These are phyloP conservation scores for Pascua sp. DNA, from an alignment of 1,284 basidiomycete species.

Conservation along the genomic window DNA sequence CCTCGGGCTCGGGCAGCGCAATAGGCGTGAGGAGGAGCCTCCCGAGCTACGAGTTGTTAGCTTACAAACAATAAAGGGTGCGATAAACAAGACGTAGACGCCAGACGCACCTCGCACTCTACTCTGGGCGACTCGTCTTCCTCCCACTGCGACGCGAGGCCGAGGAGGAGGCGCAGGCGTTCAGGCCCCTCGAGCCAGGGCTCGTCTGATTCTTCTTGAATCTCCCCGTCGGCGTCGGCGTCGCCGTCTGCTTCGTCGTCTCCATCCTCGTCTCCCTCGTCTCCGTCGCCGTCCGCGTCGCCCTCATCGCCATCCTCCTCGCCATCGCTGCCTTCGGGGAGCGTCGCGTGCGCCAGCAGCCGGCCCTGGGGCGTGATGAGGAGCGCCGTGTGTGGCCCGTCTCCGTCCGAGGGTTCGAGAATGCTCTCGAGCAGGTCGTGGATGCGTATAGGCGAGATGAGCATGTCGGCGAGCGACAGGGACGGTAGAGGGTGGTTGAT, in stretches of 20 bases:
- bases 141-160: slow-evolving; percentile 37
- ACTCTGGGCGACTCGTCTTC: slow-evolving; percentile 34
- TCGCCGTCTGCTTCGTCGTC: too few species aligned
- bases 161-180: slow-evolving; percentile 33
- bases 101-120: slow-evolving; percentile 33
- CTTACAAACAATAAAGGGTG: background rate
- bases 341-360: slow-evolving; percentile 21
- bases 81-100: background rate
- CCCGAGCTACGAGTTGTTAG: slow-evolving; percentile 19
- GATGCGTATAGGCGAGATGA: slow-evolving; percentile 17
- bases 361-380: slow-evolving; percentile 33
- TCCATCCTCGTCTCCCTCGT: slow-evolving; percentile 5
- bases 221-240: slow-evolving; percentile 1
- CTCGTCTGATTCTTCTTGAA: slow-evolving; percentile 11
- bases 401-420: slow-evolving; percentile 6
- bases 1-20: slow-evolving; percentile 19
- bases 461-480: slow-evolving; percentile 7
- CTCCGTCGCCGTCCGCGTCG: slow-evolving; percentile 12
- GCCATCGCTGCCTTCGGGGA: slow-evolving; percentile 12
- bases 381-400: slow-evolving; percentile 29
- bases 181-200: slow-evolving; percentile 39
- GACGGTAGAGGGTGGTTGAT: background rate
- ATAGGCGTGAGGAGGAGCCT: slow-evolving; percentile 24
- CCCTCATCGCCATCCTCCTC: slow-evolving; percentile 9
- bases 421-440: slow-evolving; percentile 12